Percentiles rank a stretch among this genome's conserved stretches.
phyloP scores from a whole-genome alignment of 768 basidiomycete species.

The Udeniomyces megalosporus region DNA sequence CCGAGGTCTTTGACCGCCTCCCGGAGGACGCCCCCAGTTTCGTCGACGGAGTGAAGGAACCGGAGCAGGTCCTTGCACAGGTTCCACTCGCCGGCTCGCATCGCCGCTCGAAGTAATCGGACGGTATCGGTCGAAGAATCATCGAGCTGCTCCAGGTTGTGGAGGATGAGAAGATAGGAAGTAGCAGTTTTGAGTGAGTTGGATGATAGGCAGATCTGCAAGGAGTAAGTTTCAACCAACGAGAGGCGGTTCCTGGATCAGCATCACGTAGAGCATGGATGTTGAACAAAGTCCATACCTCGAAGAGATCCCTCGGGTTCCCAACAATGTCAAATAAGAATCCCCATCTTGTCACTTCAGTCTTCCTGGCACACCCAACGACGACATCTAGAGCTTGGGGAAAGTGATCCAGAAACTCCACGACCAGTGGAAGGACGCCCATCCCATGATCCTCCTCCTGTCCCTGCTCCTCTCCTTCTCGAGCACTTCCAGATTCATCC shows the following conservation, averaged over 20 bases:
- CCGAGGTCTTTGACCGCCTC: constrained; percentile 8
- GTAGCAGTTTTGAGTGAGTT: constrained; percentile 70
- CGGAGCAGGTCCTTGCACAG: constrained; percentile 80
- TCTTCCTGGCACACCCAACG: constrained; percentile 89
- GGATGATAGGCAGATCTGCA: constrained; percentile 54
- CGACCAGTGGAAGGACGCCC: constrained; percentile 44
- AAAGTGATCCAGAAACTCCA: constrained; percentile 91
- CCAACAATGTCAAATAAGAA: constrained; percentile 79
- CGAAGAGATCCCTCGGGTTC: constrained; percentile 75
- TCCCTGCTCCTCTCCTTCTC: neutral
- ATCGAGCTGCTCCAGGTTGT: constrained; percentile 79
- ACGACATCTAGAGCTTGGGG: constrained; percentile 81
- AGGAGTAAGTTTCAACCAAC: neutral
- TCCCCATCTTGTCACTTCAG: constrained; percentile 79
- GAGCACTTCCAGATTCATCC: neutral
- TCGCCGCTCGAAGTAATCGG: constrained; percentile 57
- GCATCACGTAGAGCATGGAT: too few relatives aligned
- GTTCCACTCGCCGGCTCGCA: constrained; percentile 67
- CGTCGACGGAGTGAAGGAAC: constrained; percentile 84
- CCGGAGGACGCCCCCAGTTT: constrained; percentile 51
- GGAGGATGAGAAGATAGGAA: constrained; percentile 82
- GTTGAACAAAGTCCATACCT: too few relatives aligned
- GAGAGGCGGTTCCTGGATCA: too few relatives aligned
- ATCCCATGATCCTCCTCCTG: neutral
- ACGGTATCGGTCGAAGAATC: constrained; percentile 49